phyloP scores from a whole-genome alignment of 116 monocot genomes.

The Dioscorea cayenensis region DNA sequence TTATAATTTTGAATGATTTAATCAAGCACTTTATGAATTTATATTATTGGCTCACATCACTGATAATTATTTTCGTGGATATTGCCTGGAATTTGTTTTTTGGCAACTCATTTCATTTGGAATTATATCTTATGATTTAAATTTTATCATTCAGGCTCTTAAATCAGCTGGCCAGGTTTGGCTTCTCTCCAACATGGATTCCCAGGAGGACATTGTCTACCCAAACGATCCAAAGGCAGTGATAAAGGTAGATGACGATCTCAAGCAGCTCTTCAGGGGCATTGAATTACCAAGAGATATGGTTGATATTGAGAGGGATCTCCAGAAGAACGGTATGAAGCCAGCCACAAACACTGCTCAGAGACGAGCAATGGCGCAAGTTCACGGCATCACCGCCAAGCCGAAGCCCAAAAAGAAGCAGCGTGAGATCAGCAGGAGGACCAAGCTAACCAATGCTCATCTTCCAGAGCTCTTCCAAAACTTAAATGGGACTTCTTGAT shows the following conservation, averaged over 20 bases:
- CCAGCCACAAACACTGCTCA: slow-evolving; percentile 78
- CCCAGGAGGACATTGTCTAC: slow-evolving; percentile 89
- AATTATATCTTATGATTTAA: too few relatives aligned
- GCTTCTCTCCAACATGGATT: slow-evolving; percentile 90
- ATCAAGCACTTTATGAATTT: too few relatives aligned
- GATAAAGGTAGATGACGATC: slow-evolving; percentile 74
- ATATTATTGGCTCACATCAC: too few relatives aligned
- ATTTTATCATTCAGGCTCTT: slow-evolving; percentile 28
- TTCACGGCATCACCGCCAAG: slow-evolving; percentile 44
- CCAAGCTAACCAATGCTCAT: slow-evolving; percentile 89
- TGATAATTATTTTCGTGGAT: too few relatives aligned
- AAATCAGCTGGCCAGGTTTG: slow-evolving; percentile 63
- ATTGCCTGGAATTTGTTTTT: not conserved
- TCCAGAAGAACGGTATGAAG: slow-evolving; percentile 71
- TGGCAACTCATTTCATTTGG: not conserved
- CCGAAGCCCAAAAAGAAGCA: slow-evolving; percentile 71
- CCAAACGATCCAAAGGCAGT: slow-evolving; percentile 77
- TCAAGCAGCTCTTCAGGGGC: slow-evolving; percentile 69
- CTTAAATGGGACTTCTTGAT: not conserved
- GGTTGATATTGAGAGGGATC: slow-evolving; percentile 81
- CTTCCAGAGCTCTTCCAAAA: slow-evolving; percentile 77
- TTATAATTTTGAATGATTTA: too few relatives aligned
- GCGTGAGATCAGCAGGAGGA: slow-evolving; percentile 53
- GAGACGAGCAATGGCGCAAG: slow-evolving; percentile 51
- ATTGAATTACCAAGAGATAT: slow-evolving; percentile 80